Evolutionary conservation across 257 asterid genomes (phyloP), one percentile per base, ranked within the genome.

Genomic region (Solanum lignicaule): DNA sequence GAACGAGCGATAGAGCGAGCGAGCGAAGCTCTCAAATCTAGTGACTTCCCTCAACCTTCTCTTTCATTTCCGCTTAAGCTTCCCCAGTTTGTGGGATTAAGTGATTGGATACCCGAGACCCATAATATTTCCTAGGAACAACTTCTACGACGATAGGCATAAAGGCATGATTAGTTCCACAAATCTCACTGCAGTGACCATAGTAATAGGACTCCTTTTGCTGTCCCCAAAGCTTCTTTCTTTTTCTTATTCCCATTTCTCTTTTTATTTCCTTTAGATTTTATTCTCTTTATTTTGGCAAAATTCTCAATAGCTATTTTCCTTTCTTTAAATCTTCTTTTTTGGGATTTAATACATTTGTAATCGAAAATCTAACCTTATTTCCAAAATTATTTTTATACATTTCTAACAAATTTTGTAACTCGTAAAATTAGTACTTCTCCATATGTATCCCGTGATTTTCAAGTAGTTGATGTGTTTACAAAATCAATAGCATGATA

Each of bases 251-350:
- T 86, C 10, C 29, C 25, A 41, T 79, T 86, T 35, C 13, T 18
- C 39, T 71, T 71, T 32, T 43, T 38, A 4, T 15, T 12, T 83
- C 73, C 60, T 82, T 48, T 79, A 13, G 79, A 66, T 74, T 88
- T 82, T 78, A 81, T 84, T 87, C 85, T 86, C 66, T 95, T 89
- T 89, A 89, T 93, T 88, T 92, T 93, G 90, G 98, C 92, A 79
- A 43, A 93, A 92, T 39, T 35, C 35, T 52, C 85, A 66, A 68
- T 87, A 35, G 78, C 23, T 73, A 68, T 31, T 65, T n/a, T 31
- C 87, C 65, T 84, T 31, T 36, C 41, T 52, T 25, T 88, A 65
- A 62, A 38, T 36, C 29, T 87, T 73, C 10, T 86, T 71, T 23
- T 86, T 23, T 3, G 21, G 73, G 35, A 25, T n/a, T 71, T 15